Conservation (phyloP, 2,329 filamentous ascomycete species). For the Juglanconis sp. region DNA sequence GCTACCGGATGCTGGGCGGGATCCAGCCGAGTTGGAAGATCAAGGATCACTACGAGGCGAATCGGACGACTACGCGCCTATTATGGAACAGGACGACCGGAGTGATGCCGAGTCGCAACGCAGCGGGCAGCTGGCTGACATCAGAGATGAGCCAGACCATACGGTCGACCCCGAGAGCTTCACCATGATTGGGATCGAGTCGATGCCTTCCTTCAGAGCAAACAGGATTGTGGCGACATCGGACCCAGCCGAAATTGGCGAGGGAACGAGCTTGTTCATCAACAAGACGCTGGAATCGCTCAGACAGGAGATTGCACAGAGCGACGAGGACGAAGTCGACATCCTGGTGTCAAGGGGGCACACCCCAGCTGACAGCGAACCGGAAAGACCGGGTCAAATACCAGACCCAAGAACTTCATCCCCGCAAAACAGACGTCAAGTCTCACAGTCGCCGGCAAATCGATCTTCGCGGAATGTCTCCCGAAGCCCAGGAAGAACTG, state of each 20-base stretch:
- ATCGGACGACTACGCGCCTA: slow-evolving; percentile 8
- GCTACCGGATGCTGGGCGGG: neutral
- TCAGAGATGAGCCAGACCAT: slow-evolving; percentile 26
- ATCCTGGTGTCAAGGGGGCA: slow-evolving; percentile 8
- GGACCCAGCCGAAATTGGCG: slow-evolving; percentile 46
- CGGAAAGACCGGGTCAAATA: neutral
- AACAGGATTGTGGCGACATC: slow-evolving; percentile 35
- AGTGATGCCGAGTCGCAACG: slow-evolving; percentile 26
- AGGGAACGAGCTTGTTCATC: slow-evolving; percentile 55
- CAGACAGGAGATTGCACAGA: slow-evolving; percentile 33
- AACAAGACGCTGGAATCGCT: slow-evolving; percentile 52
- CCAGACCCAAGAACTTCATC: neutral
- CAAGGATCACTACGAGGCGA: slow-evolving; percentile 6
- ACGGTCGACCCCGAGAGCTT: slow-evolving; percentile 46
- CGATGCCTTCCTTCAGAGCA: slow-evolving; percentile 48
- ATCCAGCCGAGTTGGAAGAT: slow-evolving; percentile 5
- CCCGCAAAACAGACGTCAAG: neutral
- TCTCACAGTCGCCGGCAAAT: neutral
- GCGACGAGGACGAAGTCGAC: slow-evolving; percentile 19
- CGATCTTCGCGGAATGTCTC: neutral
- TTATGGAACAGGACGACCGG: slow-evolving; percentile 17
- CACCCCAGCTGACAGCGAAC: slow-evolving; percentile 4
- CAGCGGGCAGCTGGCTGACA: slow-evolving; percentile 10
- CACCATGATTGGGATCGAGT: slow-evolving; percentile 58
- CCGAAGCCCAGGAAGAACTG: neutral